These are phyloP conservation scores for Brassica rapa DNA, from an alignment of 345 rosid genomes.

Conservation along the genomic window DNA sequence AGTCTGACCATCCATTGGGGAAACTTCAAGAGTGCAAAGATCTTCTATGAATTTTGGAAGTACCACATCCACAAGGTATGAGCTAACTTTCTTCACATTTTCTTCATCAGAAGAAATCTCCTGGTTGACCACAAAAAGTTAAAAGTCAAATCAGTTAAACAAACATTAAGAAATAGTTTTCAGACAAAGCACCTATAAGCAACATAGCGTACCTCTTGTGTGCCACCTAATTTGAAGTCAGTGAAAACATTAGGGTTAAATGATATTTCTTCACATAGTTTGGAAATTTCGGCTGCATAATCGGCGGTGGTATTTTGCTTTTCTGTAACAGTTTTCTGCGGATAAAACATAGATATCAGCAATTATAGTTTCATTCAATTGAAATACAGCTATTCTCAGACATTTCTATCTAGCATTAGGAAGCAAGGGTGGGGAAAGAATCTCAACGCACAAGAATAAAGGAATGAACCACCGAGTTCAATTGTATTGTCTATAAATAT, in stretches of 20 bases:
- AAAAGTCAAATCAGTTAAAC: background rate
- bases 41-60: conserved; percentile 94
- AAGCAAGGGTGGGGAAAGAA: conserved; percentile 1
- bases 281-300: conserved; percentile 46
- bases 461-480: background rate
- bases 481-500: background rate
- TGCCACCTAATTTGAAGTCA: conserved; percentile 85
- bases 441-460: background rate
- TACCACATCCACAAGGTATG: conserved; percentile 68
- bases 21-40: conserved; percentile 96
- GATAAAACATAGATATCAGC: conserved; percentile 15
- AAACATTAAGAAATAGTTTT: background rate
- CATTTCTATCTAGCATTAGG: conserved; percentile 11
- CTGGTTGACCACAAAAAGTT: conserved; percentile 42
- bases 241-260: conserved; percentile 97
- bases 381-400: background rate
- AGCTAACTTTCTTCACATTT: conserved; percentile 84
- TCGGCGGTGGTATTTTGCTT: conserved; percentile 38
- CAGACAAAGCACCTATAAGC: background rate
- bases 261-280: conserved; percentile 57
- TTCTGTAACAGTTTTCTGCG: conserved; percentile 45
- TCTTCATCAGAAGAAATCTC: conserved; percentile 82
- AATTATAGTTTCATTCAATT: background rate
- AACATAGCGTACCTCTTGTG: conserved; percentile 61
- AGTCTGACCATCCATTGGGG: conserved; percentile 99